Percentiles rank a stretch among this genome's conserved stretches.
phyloP scores from a whole-genome alignment of 768 basidiomycete genomes.

The Dioszegia crocea region DNA sequence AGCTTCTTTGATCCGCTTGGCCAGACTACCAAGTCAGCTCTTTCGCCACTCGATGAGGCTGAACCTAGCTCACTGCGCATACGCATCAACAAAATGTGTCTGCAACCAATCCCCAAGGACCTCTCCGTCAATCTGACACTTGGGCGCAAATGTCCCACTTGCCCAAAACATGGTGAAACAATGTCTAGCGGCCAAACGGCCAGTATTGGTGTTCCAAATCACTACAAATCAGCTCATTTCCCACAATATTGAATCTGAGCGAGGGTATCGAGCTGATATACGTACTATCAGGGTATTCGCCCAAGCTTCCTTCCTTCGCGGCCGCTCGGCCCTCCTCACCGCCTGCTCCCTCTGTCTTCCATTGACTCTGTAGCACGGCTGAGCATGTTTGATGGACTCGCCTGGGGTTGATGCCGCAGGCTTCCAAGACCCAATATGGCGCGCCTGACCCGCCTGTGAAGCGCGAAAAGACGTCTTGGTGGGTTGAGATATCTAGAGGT shows the following conservation, averaged over 20 bases:
- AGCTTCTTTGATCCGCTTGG: constrained; percentile 68
- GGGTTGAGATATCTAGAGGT: constrained; percentile 83
- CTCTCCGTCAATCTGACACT: constrained; percentile 80
- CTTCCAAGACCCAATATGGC: constrained; percentile 85
- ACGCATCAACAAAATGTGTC: constrained; percentile 68
- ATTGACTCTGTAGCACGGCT: constrained; percentile 28
- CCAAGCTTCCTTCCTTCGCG: constrained; percentile 18
- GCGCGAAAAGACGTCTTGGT: constrained; percentile 96
- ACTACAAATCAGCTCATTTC: constrained; percentile 56
- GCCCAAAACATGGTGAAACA: constrained; percentile 94
- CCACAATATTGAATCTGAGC: not conserved
- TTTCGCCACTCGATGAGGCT: not conserved
- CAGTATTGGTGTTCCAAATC: constrained; percentile 95
- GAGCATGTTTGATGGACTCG: constrained; percentile 38
- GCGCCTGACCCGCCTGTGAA: constrained; percentile 93
- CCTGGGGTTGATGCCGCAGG: constrained; percentile 79
- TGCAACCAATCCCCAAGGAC: constrained; percentile 90
- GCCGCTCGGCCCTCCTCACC: constrained; percentile 27
- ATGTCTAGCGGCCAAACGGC: constrained; percentile 79
- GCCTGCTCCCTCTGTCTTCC: constrained; percentile 20
- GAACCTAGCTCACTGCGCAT: constrained; percentile 54
- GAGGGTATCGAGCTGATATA: not conserved
- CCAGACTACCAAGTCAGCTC: constrained; percentile 52
- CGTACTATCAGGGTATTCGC: constrained; percentile 38
- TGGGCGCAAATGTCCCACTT: constrained; percentile 81